Evolutionary conservation across 2,329 filamentous ascomycete species (phyloP).

Genomic region (Hymenoscyphus infarciens): DNA sequence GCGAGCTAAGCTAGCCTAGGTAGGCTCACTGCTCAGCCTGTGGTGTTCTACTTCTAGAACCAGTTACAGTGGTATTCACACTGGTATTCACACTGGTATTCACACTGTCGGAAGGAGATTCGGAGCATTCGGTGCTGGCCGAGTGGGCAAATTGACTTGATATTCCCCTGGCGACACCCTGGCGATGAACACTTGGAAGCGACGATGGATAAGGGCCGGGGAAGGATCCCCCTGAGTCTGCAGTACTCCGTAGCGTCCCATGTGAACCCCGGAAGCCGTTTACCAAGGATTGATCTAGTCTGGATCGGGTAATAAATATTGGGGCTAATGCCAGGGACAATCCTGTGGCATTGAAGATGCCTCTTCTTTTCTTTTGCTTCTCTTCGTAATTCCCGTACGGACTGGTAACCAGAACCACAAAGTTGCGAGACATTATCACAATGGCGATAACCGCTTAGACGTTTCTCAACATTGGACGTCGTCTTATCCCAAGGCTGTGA

Average conservation of each 20-base stretch:
- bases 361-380: background rate
- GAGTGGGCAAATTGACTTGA: background rate
- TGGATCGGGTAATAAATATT: background rate
- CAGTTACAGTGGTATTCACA: too few relatives aligned
- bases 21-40: too few relatives aligned
- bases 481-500: background rate
- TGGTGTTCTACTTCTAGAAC: background rate
- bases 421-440: background rate
- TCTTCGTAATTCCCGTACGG: background rate
- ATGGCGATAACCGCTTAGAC: background rate
- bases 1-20: background rate
- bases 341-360: constrained; percentile 1
- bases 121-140: constrained; percentile 1
- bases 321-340: background rate
- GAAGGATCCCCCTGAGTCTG: background rate
- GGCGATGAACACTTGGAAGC: background rate
- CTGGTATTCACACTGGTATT: too few relatives aligned
- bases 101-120: background rate
- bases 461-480: background rate
- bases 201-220: background rate
- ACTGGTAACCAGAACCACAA: background rate
- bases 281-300: background rate
- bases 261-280: background rate
- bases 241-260: background rate
- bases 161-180: background rate